Conservation (phyloP, 1,284 basidiomycete species). For the Ustilago loliicola region DNA sequence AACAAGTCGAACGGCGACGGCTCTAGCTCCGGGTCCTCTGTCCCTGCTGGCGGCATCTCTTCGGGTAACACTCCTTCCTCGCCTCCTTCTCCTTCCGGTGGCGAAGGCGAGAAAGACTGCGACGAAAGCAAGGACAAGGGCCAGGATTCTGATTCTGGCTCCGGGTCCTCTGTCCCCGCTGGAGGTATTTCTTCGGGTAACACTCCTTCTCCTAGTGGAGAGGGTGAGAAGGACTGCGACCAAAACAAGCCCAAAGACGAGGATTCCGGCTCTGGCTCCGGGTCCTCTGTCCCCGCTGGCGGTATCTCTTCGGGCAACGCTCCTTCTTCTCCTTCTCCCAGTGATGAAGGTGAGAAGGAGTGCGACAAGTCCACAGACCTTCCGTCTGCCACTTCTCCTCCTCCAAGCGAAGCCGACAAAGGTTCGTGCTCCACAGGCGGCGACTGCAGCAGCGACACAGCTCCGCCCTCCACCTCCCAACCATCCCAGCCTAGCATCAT, state of each 20-base stretch:
- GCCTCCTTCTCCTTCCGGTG: slow-evolving; percentile 1
- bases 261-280: too few species aligned
- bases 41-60: slow-evolving; percentile 6
- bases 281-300: not conserved
- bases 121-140: slow-evolving; percentile 6
- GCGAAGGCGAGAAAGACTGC: not conserved
- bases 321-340: not conserved
- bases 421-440: not conserved
- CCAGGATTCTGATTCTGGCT: too few species aligned
- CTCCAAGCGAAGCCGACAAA: too few species aligned
- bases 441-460: not conserved
- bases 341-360: not conserved
- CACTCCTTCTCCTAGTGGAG: not conserved
- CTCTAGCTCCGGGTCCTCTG: slow-evolving; percentile 5
- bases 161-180: not conserved
- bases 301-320: slow-evolving; percentile 4
- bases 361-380: too few species aligned
- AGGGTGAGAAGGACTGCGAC: slow-evolving; percentile 10
- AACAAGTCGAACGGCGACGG: slow-evolving; percentile 1
- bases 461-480: not conserved
- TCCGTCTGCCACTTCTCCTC: not conserved
- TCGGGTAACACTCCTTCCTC: slow-evolving; percentile 12
- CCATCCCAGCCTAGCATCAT: too few species aligned
- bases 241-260: not conserved
- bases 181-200: slow-evolving; percentile 5